phyloP scores from a whole-genome alignment of 73 alveolate genomes.

The Durusdinium trenchii region DNA sequence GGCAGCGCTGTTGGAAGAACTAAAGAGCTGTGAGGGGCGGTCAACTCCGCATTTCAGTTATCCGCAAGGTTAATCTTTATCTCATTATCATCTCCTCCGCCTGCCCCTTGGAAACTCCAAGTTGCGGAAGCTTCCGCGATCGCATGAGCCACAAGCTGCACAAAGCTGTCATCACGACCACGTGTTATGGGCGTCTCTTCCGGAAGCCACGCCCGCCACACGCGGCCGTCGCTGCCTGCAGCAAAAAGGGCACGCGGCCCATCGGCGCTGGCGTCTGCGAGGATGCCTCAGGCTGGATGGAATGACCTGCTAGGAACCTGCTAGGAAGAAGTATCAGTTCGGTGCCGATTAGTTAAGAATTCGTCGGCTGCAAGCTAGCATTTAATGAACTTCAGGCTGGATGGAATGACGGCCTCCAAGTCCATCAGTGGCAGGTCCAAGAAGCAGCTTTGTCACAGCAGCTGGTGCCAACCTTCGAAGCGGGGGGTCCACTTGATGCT shows the following conservation, averaged over 20 bases:
- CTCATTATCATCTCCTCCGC: background rate
- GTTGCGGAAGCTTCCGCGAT: background rate
- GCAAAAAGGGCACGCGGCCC: slow-evolving; percentile 51
- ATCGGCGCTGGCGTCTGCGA: background rate
- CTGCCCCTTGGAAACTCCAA: no score
- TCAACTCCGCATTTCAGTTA: no score
- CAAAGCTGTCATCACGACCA: background rate
- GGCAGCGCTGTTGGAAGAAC: no score
- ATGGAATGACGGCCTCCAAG: slow-evolving; percentile 29
- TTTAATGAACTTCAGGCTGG: no score
- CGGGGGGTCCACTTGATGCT: no score
- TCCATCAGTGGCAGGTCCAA: slow-evolving; percentile 60
- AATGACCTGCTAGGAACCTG: no score
- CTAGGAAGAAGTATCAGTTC: no score
- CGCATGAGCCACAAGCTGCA: background rate
- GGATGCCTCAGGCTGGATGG: no score
- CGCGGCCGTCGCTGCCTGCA: slow-evolving; percentile 61
- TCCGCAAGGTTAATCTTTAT: no score
- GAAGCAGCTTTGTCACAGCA: slow-evolving; percentile 34
- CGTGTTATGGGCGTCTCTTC: background rate
- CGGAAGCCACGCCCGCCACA: slow-evolving; percentile 51
- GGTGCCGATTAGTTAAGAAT: no score
- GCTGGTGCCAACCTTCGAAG: slow-evolving; percentile 35
- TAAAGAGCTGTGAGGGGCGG: no score
- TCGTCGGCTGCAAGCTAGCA: no score